phyloP scores from a whole-genome alignment of 805 yeast genomes.

The Wickerhamomyces hampshirensis region DNA sequence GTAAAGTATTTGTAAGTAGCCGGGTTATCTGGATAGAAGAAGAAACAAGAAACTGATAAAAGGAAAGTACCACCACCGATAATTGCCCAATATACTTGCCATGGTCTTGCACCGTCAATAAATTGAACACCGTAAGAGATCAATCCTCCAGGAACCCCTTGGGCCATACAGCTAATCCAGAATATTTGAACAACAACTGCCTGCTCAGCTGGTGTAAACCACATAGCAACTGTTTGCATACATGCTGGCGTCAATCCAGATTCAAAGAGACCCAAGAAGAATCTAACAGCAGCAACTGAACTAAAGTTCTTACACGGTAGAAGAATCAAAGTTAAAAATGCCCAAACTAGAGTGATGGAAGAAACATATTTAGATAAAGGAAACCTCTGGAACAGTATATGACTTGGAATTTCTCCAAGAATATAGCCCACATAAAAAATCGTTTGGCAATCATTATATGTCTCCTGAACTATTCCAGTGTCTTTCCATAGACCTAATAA shows the following conservation, averaged over 20 bases:
- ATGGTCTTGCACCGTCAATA: slow-evolving; percentile 23
- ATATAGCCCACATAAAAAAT: slow-evolving; percentile 14
- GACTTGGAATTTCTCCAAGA: slow-evolving; percentile 10
- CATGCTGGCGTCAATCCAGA: slow-evolving; percentile 31
- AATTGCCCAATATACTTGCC: slow-evolving; percentile 45
- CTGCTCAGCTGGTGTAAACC: slow-evolving; percentile 35
- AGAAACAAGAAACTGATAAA: slow-evolving; percentile 26
- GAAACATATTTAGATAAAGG: slow-evolving; percentile 4
- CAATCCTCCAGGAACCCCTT: slow-evolving; percentile 13
- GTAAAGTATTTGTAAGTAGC: slow-evolving; percentile 37
- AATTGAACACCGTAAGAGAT: slow-evolving; percentile 14
- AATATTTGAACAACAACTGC: slow-evolving; percentile 43
- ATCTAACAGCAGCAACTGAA: slow-evolving; percentile 10
- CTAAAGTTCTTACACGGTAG: slow-evolving; percentile 5
- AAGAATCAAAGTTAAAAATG: slow-evolving; percentile 2
- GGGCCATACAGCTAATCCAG: slow-evolving; percentile 14
- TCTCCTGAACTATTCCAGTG: slow-evolving; percentile 6
- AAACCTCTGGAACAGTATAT: slow-evolving; percentile 7
- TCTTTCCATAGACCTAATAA: slow-evolving; percentile 12
- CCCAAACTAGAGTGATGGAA: slow-evolving; percentile 9
- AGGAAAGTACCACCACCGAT: slow-evolving; percentile 42
- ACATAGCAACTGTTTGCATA: slow-evolving; percentile 37
- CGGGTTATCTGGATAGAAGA: slow-evolving; percentile 46
- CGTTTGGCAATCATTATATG: slow-evolving; percentile 7
- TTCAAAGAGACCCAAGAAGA: slow-evolving; percentile 16